A percentile compares a stretch with the other conserved stretches of the same genome.
Conservation (phyloP, 1,284 basidiomycete species). For the Tausonia pullulans region DNA sequence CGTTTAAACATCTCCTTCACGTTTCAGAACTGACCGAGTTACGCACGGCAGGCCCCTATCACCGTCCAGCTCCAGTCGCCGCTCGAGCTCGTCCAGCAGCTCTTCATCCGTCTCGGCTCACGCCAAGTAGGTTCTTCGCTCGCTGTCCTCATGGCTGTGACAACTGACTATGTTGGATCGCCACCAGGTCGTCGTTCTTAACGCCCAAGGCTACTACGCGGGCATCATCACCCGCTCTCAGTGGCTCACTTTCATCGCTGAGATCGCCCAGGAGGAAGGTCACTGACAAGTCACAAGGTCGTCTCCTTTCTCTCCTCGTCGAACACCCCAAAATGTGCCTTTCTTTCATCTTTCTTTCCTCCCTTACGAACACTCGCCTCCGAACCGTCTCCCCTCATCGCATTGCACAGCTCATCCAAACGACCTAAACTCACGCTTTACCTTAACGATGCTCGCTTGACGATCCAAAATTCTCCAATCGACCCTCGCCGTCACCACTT, state of each 20-base stretch:
- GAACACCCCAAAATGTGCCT: no score
- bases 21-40: not conserved
- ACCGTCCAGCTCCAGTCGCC: slow-evolving; percentile 72
- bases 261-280: slow-evolving; percentile 74
- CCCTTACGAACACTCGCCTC: no score
- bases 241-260: slow-evolving; percentile 70
- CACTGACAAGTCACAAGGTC: slow-evolving; percentile 28
- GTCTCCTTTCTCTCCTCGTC: no score
- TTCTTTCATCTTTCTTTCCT: no score
- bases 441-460: no score
- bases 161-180: not conserved
- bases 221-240: slow-evolving; percentile 88
- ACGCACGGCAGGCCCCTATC: slow-evolving; percentile 54
- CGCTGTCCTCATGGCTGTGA: no score
- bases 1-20: slow-evolving; percentile 3
- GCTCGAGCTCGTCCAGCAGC: slow-evolving; percentile 76
- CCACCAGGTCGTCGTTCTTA: slow-evolving; percentile 65
- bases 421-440: no score
- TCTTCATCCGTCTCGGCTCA: slow-evolving; percentile 86
- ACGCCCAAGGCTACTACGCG: slow-evolving; percentile 70
- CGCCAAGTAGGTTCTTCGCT: slow-evolving; percentile 29
- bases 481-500: no score
- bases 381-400: no score
- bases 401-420: no score
- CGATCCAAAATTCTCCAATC: no score